Evolutionary conservation across 495 filamentous ascomycete species (phyloP).

Genomic region (Copromyces sp.): DNA sequence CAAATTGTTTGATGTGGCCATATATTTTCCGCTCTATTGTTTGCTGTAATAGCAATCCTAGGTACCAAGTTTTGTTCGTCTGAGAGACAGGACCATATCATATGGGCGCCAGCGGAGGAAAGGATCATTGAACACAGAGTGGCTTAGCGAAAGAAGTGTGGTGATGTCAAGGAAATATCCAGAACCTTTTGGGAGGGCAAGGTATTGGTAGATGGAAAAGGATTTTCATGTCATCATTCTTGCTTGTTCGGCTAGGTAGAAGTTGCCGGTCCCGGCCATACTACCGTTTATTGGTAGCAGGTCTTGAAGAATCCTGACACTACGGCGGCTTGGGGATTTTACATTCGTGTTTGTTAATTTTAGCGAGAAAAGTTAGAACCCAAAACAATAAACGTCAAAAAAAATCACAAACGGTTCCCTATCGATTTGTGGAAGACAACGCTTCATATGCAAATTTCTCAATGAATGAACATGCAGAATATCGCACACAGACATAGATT

Average conservation of each 20-base stretch:
- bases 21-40: not conserved
- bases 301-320: not conserved
- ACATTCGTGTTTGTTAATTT: not conserved
- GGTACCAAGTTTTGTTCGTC: not conserved
- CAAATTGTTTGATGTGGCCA: not conserved
- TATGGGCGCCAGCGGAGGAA: not conserved
- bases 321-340: not conserved
- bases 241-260: not conserved
- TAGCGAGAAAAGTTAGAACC: not conserved
- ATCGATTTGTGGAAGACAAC: not conserved
- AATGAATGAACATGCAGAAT: not conserved
- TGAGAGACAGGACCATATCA: not conserved
- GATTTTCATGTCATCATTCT: not conserved
- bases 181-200: not conserved
- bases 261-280: not conserved
- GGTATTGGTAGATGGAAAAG: not conserved
- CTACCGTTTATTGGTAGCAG: not conserved
- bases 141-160: not conserved
- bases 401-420: not conserved
- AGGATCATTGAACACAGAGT: not conserved
- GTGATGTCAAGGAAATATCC: not conserved
- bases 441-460: not conserved
- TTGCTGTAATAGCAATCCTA: not conserved
- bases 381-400: not conserved
- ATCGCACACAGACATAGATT: not conserved